Evolutionary conservation across 306 rosid genomes (phyloP).

Genomic region (Nissolia schottii): DNA sequence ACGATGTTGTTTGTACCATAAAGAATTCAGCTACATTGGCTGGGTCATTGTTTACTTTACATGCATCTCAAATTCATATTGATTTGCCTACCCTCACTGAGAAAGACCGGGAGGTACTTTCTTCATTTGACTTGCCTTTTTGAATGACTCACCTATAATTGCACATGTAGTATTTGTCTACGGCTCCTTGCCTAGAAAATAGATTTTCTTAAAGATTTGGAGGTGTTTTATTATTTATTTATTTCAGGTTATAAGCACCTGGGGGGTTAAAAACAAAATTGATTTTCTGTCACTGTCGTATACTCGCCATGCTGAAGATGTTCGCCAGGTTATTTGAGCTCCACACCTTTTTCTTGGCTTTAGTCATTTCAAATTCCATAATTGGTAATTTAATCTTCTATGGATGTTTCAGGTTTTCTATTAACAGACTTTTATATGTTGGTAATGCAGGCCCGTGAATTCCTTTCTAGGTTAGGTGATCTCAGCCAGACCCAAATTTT

Average conservation of each 20-base stretch:
- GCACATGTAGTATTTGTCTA: background rate
- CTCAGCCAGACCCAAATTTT: slow-evolving; percentile 81
- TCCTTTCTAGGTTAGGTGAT: slow-evolving; percentile 68
- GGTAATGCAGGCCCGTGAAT: slow-evolving; percentile 74
- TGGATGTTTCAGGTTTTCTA: background rate
- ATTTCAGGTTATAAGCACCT: slow-evolving; percentile 76
- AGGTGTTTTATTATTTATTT: background rate
- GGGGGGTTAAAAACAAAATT: slow-evolving; percentile 83
- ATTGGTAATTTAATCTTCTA: background rate
- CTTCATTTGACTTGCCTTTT: background rate
- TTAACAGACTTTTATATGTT: slow-evolving; percentile 3
- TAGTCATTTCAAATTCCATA: background rate
- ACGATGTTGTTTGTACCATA: slow-evolving; percentile 74
- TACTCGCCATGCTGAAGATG: slow-evolving; percentile 81
- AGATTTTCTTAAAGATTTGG: background rate
- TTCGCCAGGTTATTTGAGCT: slow-evolving; percentile 61
- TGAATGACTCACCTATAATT: background rate
- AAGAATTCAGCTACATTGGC: slow-evolving; percentile 92
- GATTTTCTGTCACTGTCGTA: slow-evolving; percentile 88
- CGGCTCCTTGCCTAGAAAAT: background rate
- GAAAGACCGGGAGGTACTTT: slow-evolving; percentile 72
- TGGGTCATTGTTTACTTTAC: slow-evolving; percentile 90
- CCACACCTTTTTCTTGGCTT: slow-evolving; percentile 2
- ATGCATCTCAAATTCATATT: slow-evolving; percentile 83
- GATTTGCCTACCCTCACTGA: slow-evolving; percentile 90